Conservation (phyloP, 1,139 yeast species). For the Entelexis paramagnoliae region DNA sequence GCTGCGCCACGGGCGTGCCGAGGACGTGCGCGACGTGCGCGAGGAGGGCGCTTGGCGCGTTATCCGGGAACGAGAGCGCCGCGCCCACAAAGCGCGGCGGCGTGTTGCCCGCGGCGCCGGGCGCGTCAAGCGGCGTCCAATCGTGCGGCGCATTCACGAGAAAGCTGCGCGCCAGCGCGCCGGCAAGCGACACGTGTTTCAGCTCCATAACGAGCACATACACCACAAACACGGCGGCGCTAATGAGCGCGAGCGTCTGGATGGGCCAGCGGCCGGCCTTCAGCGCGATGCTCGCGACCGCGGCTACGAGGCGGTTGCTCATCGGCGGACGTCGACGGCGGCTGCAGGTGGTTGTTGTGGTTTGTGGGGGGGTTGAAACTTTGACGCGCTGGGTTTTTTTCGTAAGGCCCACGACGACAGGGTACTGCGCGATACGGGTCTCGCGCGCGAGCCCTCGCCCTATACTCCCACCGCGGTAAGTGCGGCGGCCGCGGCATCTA, state of each 20-base stretch:
- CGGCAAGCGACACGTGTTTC: constrained; percentile 45
- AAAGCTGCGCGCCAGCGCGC: constrained; percentile 25
- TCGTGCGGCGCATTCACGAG: constrained; percentile 13
- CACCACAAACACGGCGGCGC: constrained; percentile 53
- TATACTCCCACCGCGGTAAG: not conserved
- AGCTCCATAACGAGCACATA: constrained; percentile 67
- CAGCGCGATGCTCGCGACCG: constrained; percentile 19
- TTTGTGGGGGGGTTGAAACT: not conserved
- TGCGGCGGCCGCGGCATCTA: not conserved
- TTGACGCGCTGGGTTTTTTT: constrained; percentile 4
- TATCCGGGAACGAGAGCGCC: constrained; percentile 31
- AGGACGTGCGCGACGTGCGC: constrained; percentile 1
- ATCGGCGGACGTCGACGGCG: constrained; percentile 1
- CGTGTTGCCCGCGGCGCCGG: constrained; percentile 29
- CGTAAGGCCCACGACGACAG: not conserved
- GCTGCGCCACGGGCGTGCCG: constrained; percentile 26
- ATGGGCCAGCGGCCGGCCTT: constrained; percentile 66
- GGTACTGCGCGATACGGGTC: not conserved
- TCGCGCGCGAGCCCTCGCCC: not conserved
- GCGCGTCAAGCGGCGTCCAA: constrained; percentile 26
- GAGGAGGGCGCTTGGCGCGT: constrained; percentile 3
- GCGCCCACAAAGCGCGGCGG: constrained; percentile 42
- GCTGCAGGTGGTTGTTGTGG: constrained; percentile 3
- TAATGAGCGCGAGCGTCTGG: constrained; percentile 67
- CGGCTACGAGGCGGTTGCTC: constrained; percentile 8